These are phyloP conservation scores for Didymella sp. DNA, from an alignment of 2,329 filamentous ascomycete genomes.

Conservation along the genomic window DNA sequence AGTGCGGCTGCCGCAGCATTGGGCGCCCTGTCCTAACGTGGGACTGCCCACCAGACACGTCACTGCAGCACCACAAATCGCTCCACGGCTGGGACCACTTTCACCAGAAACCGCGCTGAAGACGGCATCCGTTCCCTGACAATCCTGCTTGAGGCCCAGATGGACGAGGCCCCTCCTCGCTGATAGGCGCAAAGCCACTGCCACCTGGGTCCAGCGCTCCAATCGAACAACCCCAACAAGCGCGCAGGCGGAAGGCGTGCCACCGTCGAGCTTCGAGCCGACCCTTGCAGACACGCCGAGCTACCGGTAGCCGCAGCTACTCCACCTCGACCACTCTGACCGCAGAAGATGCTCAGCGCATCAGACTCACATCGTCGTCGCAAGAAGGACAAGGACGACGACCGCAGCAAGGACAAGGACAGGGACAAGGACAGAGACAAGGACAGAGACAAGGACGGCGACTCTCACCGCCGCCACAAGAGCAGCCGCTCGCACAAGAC, in stretches of 20 bases:
- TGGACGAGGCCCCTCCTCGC: constrained; percentile 37
- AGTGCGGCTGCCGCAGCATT: background rate
- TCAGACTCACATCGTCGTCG: constrained; percentile 49
- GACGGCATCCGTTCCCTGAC: constrained; percentile 4
- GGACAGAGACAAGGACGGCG: constrained; percentile 35
- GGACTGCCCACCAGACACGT: constrained; percentile 19
- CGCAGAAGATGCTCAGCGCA: constrained; percentile 38
- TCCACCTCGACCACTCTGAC: constrained; percentile 18
- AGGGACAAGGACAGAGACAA: constrained; percentile 35
- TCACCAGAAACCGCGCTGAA: constrained; percentile 16
- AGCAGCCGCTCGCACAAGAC: constrained; percentile 40
- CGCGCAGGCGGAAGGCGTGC: constrained; percentile 34
- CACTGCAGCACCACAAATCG: constrained; percentile 21
- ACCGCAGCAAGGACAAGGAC: constrained; percentile 18
- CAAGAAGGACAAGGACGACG: constrained; percentile 40
- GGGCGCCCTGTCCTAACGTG: no score
- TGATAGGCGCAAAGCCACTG: constrained; percentile 43
- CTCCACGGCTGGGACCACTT: constrained; percentile 6
- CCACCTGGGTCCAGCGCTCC: constrained; percentile 31
- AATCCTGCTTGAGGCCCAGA: constrained; percentile 25
- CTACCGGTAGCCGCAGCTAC: constrained; percentile 20
- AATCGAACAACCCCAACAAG: constrained; percentile 39
- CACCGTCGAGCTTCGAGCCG: background rate
- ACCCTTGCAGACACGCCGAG: constrained; percentile 11
- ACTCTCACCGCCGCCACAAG: constrained; percentile 11